A percentile compares a stretch with the other conserved stretches of the same genome.
Evolutionary conservation across 176 grass and related monocot species (phyloP).

Genomic region (Eragrostis nindensis): DNA sequence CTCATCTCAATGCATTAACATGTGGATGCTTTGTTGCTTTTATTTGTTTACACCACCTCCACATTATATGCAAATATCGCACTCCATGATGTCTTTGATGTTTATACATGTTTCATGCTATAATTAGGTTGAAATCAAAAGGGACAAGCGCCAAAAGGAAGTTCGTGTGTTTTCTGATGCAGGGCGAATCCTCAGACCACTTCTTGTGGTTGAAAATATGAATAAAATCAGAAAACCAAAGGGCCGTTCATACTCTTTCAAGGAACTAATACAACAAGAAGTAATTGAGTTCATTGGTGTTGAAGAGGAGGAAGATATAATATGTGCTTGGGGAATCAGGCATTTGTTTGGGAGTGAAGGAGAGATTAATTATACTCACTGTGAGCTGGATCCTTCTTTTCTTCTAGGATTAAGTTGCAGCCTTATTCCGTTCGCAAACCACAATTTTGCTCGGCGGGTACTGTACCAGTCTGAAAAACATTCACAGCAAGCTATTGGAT

Average conservation of each 20-base stretch:
- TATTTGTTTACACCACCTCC: not conserved
- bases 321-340: slow-evolving; percentile 82
- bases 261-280: slow-evolving; percentile 83
- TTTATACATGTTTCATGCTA: slow-evolving; percentile 4
- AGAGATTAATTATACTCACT: slow-evolving; percentile 66
- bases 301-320: slow-evolving; percentile 92
- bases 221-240: slow-evolving; percentile 80
- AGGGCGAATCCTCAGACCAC: slow-evolving; percentile 85
- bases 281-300: slow-evolving; percentile 91
- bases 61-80: slow-evolving; percentile 3
- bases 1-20: not conserved
- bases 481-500: slow-evolving; percentile 94
- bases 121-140: slow-evolving; percentile 93
- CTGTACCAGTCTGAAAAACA: slow-evolving; percentile 94
- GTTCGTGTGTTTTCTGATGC: slow-evolving; percentile 90
- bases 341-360: slow-evolving; percentile 59
- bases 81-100: not conserved
- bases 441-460: slow-evolving; percentile 94
- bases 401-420: slow-evolving; percentile 88
- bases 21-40: slow-evolving; percentile 20
- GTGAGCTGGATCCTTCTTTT: slow-evolving; percentile 88
- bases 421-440: slow-evolving; percentile 91
- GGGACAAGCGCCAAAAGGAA: slow-evolving; percentile 81
- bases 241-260: slow-evolving; percentile 60
- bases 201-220: slow-evolving; percentile 91